Evolutionary conservation across 2,329 filamentous ascomycete species (phyloP).

Genomic region (Aspergillus amoenus): DNA sequence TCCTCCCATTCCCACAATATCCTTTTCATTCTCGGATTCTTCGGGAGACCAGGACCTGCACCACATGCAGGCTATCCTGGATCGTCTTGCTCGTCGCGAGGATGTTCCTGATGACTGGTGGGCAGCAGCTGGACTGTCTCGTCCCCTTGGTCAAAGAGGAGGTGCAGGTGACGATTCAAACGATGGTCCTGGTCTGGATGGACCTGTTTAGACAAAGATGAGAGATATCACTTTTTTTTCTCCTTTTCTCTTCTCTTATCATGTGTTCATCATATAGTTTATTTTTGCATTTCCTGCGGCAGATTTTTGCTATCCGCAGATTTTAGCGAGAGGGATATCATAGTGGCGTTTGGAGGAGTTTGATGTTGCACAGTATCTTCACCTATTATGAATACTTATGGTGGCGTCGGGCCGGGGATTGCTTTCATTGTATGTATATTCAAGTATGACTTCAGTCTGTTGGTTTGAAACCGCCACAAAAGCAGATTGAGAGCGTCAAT

Average conservation of each 20-base stretch:
- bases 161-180: constrained; percentile 24
- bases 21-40: constrained; percentile 31
- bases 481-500: neutral
- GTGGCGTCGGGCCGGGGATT: neutral
- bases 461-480: neutral
- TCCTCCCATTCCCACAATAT: constrained; percentile 34
- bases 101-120: constrained; percentile 84
- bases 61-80: constrained; percentile 71
- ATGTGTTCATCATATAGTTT: constrained; percentile 17
- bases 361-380: neutral
- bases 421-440: constrained; percentile 5
- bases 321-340: constrained; percentile 15
- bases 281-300: neutral
- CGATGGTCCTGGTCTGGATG: constrained; percentile 21
- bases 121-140: constrained; percentile 67
- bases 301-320: neutral
- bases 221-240: constrained; percentile 1
- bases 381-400: neutral
- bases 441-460: neutral
- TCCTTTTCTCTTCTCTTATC: constrained; percentile 6
- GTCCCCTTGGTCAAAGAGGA: constrained; percentile 45
- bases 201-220: constrained; percentile 14
- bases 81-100: constrained; percentile 66
- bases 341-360: constrained; percentile 10
- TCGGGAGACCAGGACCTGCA: constrained; percentile 46